A percentile compares a stretch with the other conserved stretches of the same genome.
phyloP scores from a whole-genome alignment of 345 rosid genomes.

The Populus tremula region DNA sequence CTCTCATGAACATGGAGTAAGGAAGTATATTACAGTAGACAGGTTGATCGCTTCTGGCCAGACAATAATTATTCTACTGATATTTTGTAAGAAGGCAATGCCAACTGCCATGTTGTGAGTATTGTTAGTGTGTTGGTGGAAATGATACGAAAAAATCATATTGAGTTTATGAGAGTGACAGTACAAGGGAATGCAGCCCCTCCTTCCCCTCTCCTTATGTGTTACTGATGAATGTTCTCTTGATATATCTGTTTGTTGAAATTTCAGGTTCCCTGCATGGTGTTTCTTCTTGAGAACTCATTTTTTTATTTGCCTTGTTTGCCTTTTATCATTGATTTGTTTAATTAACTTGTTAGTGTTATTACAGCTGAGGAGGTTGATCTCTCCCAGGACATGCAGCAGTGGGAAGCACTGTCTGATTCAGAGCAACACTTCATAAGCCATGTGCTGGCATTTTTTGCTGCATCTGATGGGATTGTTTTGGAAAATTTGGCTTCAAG shows the following conservation, averaged over 20 bases:
- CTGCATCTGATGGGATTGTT: slow-evolving; percentile 93
- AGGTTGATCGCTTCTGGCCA: neutral
- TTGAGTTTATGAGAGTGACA: neutral
- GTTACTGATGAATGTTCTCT: too few relatives aligned
- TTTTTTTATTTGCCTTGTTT: too few relatives aligned
- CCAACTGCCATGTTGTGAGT: neutral
- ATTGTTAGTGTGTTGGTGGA: neutral
- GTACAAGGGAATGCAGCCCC: neutral
- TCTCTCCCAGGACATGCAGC: slow-evolving; percentile 76
- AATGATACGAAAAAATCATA: neutral
- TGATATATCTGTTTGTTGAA: too few relatives aligned
- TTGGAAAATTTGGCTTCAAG: slow-evolving; percentile 87
- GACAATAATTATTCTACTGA: neutral
- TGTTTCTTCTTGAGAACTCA: neutral
- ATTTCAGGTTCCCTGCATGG: neutral
- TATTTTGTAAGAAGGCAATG: neutral
- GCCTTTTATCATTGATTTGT: too few relatives aligned
- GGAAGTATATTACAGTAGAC: neutral
- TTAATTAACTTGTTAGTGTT: neutral
- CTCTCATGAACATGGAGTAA: neutral
- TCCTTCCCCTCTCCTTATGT: too few relatives aligned
- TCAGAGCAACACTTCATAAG: slow-evolving; percentile 77
- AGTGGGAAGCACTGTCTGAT: slow-evolving; percentile 59
- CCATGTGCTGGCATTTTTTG: slow-evolving; percentile 85
- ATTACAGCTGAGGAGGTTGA: slow-evolving; percentile 89